Evolutionary conservation across 202 grass and related monocot species (phyloP), one percentile per base, ranked within the genome.

Genomic region (Tripidium arundinaceum): DNA sequence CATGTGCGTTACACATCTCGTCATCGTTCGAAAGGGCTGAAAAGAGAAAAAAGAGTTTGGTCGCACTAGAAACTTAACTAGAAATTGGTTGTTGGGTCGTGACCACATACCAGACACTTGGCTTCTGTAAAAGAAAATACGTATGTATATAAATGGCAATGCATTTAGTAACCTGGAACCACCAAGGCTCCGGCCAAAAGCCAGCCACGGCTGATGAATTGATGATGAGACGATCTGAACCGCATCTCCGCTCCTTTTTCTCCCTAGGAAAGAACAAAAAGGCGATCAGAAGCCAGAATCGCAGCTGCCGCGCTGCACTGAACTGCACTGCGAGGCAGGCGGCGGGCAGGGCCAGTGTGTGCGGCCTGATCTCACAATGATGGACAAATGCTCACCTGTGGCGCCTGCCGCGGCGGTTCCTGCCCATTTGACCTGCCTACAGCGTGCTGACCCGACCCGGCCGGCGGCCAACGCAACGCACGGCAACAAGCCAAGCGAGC

Each of bases 351-450:
- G 67, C 1, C 46, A 5, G 27, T 77, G 71, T 70, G 63, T 76
- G 52, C 18, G 28, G 16, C 41, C 57, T 65, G 75, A 65, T 57
- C 58, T 18, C 27, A 26, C 13, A 73, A 54, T 72, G 61, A 42
- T 62, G 60, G 47, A 61, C 81, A 62, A 45, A 45, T 42, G 40
- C 27, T 78, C 9, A 2, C 37, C 31, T 79, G 79, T 57, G 68
- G 67, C 63, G 19, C 34, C 41, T 9, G 68, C 68, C 68, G 25
- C 38, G 38, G 39, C 24, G 24, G 40, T 26, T 70, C 78, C 65
- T 54, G 65, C 16, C 26, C 31, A 2, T 80, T 88, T 80, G 86
- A 88, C 86, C 76, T 21, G 22, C 69, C 76, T 74, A 84, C 81
- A 84, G 81, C 62, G 8, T 38, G 43, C 62, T 52, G 62, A 76